Conservation (phyloP, 1,284 basidiomycete genomes). For the Inonotus hispidus region DNA sequence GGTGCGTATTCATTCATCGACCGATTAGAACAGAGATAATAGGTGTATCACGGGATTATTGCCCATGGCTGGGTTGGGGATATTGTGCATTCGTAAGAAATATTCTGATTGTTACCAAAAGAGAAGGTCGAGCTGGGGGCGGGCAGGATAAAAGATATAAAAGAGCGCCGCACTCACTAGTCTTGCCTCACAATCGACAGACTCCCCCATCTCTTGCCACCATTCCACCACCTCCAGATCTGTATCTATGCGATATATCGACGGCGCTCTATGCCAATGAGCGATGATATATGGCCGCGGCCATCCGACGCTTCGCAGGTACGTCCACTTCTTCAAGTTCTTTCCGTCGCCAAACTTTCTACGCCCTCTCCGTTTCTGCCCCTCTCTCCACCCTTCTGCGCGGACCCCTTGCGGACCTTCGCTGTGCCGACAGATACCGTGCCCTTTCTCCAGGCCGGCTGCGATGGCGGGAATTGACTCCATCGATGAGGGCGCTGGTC, state of each 20-base stretch:
- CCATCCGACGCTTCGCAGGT: not conserved
- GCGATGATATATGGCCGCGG: not conserved
- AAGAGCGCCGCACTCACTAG: not conserved
- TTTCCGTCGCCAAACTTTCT: not conserved
- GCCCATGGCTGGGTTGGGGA: not conserved
- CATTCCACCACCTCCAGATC: not conserved
- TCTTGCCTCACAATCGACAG: not conserved
- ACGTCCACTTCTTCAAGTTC: not conserved
- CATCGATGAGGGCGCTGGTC: not conserved
- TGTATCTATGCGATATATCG: not conserved
- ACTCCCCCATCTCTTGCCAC: not conserved
- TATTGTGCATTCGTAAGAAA: not conserved
- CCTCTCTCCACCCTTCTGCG: not conserved
- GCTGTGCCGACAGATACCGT: not conserved
- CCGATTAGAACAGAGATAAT: not conserved
- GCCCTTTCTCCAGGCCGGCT: not conserved
- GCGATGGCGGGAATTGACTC: not conserved
- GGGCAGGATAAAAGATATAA: slow-evolving; percentile 1
- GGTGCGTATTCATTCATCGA: not conserved
- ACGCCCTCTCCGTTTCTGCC: not conserved
- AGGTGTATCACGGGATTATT: not conserved
- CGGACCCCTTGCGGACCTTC: not conserved
- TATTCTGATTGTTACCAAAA: not conserved
- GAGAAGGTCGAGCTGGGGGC: not conserved
- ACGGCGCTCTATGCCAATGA: not conserved